Base-by-base conservation (phyloP, 805 yeast species). In the Candida piceae region DNA sequence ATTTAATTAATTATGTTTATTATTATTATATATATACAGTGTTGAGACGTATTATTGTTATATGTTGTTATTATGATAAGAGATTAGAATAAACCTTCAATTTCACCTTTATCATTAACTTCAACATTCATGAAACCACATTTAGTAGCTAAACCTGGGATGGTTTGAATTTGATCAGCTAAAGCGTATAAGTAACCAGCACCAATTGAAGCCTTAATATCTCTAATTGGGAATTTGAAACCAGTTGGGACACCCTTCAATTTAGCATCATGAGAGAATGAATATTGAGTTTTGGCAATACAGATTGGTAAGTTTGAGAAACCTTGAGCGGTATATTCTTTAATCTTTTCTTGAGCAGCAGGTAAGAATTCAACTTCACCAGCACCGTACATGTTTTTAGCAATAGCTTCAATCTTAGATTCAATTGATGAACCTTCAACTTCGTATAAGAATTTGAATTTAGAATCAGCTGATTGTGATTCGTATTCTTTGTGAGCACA, bases 91-190 rank as follows among this genome's bases (percentile, higher is more conserved):
- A 89, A 71, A 21, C 97, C 97, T 52, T 87, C 95, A 50, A 90
- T 89, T 57, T 88, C 88, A 40, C 97, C 98, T 22, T 74, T 72
- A 22, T 86, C 84, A 60, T 84, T 78, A 37, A 90, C 93, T 63
- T 90, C 98, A 41, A 90, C 96, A 57, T 89, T 85, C 96, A 90
- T 86, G 70, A 84, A 90, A 18, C 97, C 97, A 50, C 94, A 84
- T 60, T 85, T 89, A 8, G 97, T 90, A 39, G 97, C 94, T 57
- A 90, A 70, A 42, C 98, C 98, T 19, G 98, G 98, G 52, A 90
- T 89, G 19, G 98, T 90, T 81, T 84, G 88, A 54, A 90, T 90
- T 64, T 90, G 95, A 39, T 95, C 97, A 13, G 97, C 97, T 52
- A 90, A 72, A 2, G 97, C 97, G 57, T 90, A 93, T 58, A 90